A percentile compares a stretch with the other conserved stretches of the same genome.
Evolutionary conservation across 768 basidiomycete genomes (phyloP).

Genomic region (Clitopilus passeckerianus): DNA sequence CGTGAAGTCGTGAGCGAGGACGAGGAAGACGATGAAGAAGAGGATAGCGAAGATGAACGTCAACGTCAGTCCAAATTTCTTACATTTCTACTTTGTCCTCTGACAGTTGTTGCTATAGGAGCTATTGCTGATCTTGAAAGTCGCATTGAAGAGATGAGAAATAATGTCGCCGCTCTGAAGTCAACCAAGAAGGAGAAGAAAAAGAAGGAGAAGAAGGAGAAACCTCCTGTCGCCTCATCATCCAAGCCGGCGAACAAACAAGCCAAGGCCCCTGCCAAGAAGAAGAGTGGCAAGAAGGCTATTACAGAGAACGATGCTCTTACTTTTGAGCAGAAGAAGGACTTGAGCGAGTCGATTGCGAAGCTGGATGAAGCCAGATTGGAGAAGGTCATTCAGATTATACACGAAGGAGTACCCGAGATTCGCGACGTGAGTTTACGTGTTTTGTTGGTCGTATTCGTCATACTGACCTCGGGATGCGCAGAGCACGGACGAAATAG

Average conservation of each 20-base stretch:
- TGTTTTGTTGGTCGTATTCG: constrained; percentile 6
- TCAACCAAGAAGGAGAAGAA: constrained; percentile 47
- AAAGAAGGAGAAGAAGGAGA: constrained; percentile 64
- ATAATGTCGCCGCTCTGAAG: constrained; percentile 62
- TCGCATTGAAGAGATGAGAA: constrained; percentile 75
- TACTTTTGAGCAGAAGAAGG: constrained; percentile 97
- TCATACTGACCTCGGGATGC: constrained; percentile 9
- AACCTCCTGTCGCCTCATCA: constrained; percentile 52
- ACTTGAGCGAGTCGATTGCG: constrained; percentile 91
- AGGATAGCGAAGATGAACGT: constrained; percentile 64
- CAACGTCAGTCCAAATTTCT: constrained; percentile 44
- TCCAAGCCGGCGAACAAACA: constrained; percentile 56
- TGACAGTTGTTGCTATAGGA: constrained; percentile 35
- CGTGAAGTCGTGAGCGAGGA: constrained; percentile 53
- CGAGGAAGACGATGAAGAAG: constrained; percentile 63
- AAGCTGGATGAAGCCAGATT: constrained; percentile 79
- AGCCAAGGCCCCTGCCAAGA: constrained; percentile 42
- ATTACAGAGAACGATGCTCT: constrained; percentile 76
- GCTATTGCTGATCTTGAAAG: constrained; percentile 74
- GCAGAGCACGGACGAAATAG: constrained; percentile 96
- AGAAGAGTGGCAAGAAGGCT: constrained; percentile 61
- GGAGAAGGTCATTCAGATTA: constrained; percentile 90
- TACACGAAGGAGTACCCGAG: constrained; percentile 90
- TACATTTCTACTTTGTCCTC: constrained; percentile 1
- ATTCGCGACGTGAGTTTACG: constrained; percentile 75